Percentiles rank a stretch among this genome's conserved stretches.
These are phyloP conservation scores for Nyctanthes arbortristis DNA, from an alignment of 257 asterid genomes.

Conservation along the genomic window DNA sequence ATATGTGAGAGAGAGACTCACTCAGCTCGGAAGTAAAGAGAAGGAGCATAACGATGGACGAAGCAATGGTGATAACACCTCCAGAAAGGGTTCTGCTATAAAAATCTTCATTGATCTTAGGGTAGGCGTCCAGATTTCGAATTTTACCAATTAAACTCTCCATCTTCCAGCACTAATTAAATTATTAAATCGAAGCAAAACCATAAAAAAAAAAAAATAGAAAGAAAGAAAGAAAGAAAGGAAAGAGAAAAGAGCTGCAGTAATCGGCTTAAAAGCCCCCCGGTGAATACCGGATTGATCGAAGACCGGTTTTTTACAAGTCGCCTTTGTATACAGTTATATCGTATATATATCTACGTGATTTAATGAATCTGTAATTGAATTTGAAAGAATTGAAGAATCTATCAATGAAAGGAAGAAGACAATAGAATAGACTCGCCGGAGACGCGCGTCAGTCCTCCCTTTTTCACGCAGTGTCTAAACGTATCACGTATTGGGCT, in stretches of 20 bases:
- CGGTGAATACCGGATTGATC: slow-evolving; percentile 32
- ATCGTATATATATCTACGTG: slow-evolving; percentile 4
- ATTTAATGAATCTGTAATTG: slow-evolving; percentile 26
- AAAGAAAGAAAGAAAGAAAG: slow-evolving; percentile 8
- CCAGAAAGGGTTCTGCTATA: slow-evolving; percentile 96
- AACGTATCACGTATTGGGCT: neutral
- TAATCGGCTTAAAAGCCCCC: slow-evolving; percentile 14
- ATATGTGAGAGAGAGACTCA: slow-evolving; percentile 36
- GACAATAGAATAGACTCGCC: slow-evolving; percentile 34
- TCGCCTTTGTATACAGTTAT: slow-evolving; percentile 10
- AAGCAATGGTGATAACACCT: slow-evolving; percentile 79
- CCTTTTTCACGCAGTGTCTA: neutral
- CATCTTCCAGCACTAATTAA: slow-evolving; percentile 42
- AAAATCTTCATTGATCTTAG: slow-evolving; percentile 98
- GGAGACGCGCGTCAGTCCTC: slow-evolving; percentile 21
- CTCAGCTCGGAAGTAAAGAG: slow-evolving; percentile 97
- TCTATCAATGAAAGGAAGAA: slow-evolving; percentile 7
- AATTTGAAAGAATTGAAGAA: slow-evolving; percentile 11
- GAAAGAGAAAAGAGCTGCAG: too few relatives aligned
- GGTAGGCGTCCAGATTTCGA: slow-evolving; percentile 84
- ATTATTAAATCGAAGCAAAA: neutral
- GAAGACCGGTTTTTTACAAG: slow-evolving; percentile 15
- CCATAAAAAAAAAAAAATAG: slow-evolving; percentile 9
- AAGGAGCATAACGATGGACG: slow-evolving; percentile 82
- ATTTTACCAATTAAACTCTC: slow-evolving; percentile 65